Evolutionary conservation across 129 eudicot species (phyloP).

Genomic region (Flaveria sonorensis): DNA sequence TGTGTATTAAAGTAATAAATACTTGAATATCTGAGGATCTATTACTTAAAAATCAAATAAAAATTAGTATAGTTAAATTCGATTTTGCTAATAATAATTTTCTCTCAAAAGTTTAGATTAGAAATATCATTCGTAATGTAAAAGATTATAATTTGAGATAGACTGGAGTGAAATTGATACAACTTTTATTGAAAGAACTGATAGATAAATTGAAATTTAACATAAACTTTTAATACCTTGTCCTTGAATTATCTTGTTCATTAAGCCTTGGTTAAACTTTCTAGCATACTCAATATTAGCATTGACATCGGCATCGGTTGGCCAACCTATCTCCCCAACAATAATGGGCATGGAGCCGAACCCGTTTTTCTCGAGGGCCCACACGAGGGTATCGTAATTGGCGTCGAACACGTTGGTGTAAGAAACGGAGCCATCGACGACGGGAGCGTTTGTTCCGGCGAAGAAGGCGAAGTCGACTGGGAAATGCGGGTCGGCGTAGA

Average conservation of each 20-base stretch:
- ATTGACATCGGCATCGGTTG: slow-evolving; percentile 70
- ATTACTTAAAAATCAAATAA: neutral
- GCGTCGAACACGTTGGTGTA: slow-evolving; percentile 94
- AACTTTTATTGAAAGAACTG: too few species aligned
- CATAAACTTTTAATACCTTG: slow-evolving; percentile 35
- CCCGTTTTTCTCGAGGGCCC: slow-evolving; percentile 88
- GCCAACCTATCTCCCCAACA: slow-evolving; percentile 99
- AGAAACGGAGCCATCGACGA: slow-evolving; percentile 69
- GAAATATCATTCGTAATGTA: too few species aligned
- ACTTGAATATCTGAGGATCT: neutral
- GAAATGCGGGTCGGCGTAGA: slow-evolving; percentile 84
- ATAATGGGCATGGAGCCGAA: slow-evolving; percentile 60
- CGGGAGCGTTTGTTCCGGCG: slow-evolving; percentile 58
- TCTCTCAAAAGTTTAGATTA: too few species aligned
- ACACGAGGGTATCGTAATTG: slow-evolving; percentile 80
- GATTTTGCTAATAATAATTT: too few species aligned
- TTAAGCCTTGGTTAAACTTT: slow-evolving; percentile 82
- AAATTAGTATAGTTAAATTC: too few species aligned
- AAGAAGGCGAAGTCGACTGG: slow-evolving; percentile 90
- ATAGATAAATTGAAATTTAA: too few species aligned
- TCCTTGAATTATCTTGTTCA: slow-evolving; percentile 58
- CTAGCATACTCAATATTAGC: slow-evolving; percentile 70
- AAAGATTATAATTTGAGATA: too few species aligned
- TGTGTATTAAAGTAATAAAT: neutral
- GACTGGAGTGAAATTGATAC: too few species aligned